A percentile compares a stretch with the other conserved stretches of the same genome.
Evolutionary conservation across 495 filamentous ascomycete species (phyloP).

Genomic region (Penicillium flavigenum): DNA sequence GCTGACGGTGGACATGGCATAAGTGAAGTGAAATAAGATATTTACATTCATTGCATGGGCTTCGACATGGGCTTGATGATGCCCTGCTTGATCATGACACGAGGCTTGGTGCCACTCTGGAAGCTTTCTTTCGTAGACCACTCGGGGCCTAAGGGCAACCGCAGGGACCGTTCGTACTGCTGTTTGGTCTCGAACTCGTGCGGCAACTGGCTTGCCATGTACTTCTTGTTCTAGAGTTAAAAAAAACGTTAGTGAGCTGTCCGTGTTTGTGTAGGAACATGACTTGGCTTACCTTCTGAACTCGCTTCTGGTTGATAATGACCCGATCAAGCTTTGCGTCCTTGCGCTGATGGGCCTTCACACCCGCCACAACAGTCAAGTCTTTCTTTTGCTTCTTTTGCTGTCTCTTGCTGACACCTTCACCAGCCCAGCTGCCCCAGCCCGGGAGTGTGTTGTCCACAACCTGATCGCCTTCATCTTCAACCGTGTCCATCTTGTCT

Average conservation of each 20-base stretch:
- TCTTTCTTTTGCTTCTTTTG: slow-evolving; percentile 61
- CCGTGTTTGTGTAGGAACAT: neutral
- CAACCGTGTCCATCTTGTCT: slow-evolving; percentile 71
- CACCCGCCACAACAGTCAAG: slow-evolving; percentile 70
- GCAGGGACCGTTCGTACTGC: slow-evolving; percentile 88
- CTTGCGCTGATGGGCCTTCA: slow-evolving; percentile 72
- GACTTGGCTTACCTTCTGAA: slow-evolving; percentile 71
- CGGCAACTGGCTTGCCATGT: slow-evolving; percentile 77
- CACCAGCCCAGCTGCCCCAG: slow-evolving; percentile 89
- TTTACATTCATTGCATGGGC: slow-evolving; percentile 55
- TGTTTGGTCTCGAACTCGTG: slow-evolving; percentile 80
- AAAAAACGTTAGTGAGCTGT: slow-evolving; percentile 27
- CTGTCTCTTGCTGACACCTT: slow-evolving; percentile 67
- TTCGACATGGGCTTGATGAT: slow-evolving; percentile 86
- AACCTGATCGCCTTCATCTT: slow-evolving; percentile 82
- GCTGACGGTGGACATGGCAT: slow-evolving; percentile 2
- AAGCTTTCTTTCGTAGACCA: slow-evolving; percentile 94
- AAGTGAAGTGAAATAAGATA: slow-evolving; percentile 11
- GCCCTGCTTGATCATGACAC: slow-evolving; percentile 89
- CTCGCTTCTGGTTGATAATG: slow-evolving; percentile 88
- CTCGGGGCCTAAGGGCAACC: slow-evolving; percentile 87
- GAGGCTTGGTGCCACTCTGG: slow-evolving; percentile 85
- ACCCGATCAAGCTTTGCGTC: slow-evolving; percentile 78
- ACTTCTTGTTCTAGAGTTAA: slow-evolving; percentile 70
- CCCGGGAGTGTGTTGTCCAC: slow-evolving; percentile 84